Conservation (phyloP, 2,329 filamentous ascomycete species). For the Didymosphaeria variabile region DNA sequence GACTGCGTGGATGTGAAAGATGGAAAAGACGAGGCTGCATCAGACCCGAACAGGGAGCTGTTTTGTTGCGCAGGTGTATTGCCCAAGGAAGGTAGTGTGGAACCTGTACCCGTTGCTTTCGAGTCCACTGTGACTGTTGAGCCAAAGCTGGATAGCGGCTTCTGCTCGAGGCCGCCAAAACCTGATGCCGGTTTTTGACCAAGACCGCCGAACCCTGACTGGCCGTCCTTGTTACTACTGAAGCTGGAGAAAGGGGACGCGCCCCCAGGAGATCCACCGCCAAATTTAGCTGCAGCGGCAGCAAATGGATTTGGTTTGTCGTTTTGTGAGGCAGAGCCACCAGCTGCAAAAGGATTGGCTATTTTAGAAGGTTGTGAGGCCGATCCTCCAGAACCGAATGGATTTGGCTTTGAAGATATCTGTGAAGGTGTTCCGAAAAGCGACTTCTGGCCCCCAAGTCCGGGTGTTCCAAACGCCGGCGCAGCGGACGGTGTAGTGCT, state of each 20-base stretch:
- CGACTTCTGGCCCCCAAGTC: constrained; percentile 1
- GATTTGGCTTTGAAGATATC: constrained; percentile 11
- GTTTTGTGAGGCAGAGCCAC: constrained; percentile 31
- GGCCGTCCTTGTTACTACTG: constrained; percentile 24
- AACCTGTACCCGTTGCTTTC: constrained; percentile 31
- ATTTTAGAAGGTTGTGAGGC: background rate
- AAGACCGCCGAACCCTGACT: constrained; percentile 40
- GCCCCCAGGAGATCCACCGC: constrained; percentile 18
- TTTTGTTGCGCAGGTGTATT: constrained; percentile 42
- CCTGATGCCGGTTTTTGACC: constrained; percentile 43
- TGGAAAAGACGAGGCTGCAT: constrained; percentile 36
- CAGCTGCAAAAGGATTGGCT: constrained; percentile 2
- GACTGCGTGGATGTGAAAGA: constrained; percentile 42
- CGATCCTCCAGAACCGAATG: background rate
- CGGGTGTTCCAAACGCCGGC: constrained; percentile 17
- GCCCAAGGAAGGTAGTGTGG: constrained; percentile 43
- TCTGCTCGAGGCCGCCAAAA: constrained; percentile 37
- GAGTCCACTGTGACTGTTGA: constrained; percentile 53
- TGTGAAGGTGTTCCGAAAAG: constrained; percentile 26
- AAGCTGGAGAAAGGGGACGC: constrained; percentile 46
- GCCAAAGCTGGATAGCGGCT: constrained; percentile 47
- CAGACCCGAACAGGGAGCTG: constrained; percentile 39
- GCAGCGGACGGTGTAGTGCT: constrained; percentile 23
- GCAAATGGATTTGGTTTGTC: constrained; percentile 47
- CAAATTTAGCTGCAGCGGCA: constrained; percentile 40